Percentiles rank a stretch among this genome's conserved stretches.
Conservation (phyloP, 2,329 filamentous ascomycete species). For the Fusarium keratoplasticum region DNA sequence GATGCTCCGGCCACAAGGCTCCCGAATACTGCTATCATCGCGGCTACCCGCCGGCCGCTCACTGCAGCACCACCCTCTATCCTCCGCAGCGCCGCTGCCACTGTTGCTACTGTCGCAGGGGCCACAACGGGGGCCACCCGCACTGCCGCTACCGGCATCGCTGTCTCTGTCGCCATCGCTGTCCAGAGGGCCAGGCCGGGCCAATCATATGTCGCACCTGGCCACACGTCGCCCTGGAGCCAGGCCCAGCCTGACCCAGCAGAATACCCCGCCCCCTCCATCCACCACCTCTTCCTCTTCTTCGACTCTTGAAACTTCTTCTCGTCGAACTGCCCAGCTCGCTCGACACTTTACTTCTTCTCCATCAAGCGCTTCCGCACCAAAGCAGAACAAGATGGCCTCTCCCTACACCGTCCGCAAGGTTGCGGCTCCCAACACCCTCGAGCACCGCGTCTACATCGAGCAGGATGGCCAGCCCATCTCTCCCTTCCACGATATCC, state of each 20-base stretch:
- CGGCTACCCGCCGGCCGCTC: slow-evolving; percentile 18
- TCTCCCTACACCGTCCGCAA: slow-evolving; percentile 83
- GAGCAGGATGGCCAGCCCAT: slow-evolving; percentile 96
- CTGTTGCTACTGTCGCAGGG: slow-evolving; percentile 5
- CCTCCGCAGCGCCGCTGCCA: slow-evolving; percentile 17
- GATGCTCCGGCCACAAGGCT: slow-evolving; percentile 37
- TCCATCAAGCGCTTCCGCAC: slow-evolving; percentile 26
- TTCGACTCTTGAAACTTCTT: slow-evolving; percentile 57
- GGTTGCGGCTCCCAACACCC: slow-evolving; percentile 88
- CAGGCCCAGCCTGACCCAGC: slow-evolving; percentile 38
- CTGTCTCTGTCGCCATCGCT: slow-evolving; percentile 11
- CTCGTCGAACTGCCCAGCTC: slow-evolving; percentile 64
- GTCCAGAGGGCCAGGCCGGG: slow-evolving; percentile 32
- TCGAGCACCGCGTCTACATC: slow-evolving; percentile 97
- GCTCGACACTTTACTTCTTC: slow-evolving; percentile 63
- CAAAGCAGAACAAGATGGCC: slow-evolving; percentile 59
- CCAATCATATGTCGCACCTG: slow-evolving; percentile 42
- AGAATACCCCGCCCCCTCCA: slow-evolving; percentile 54
- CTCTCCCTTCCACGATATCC: slow-evolving; percentile 98
- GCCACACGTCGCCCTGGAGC: slow-evolving; percentile 40
- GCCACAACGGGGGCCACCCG: slow-evolving; percentile 10
- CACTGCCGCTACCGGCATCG: neutral
- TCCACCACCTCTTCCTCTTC: slow-evolving; percentile 42
- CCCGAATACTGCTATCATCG: slow-evolving; percentile 32
- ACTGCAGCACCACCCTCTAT: slow-evolving; percentile 1